Evolutionary conservation across 352 stramenopile species (phyloP), one percentile per base, ranked within the genome.

Genomic region (Aphanomyces cochlioides): DNA sequence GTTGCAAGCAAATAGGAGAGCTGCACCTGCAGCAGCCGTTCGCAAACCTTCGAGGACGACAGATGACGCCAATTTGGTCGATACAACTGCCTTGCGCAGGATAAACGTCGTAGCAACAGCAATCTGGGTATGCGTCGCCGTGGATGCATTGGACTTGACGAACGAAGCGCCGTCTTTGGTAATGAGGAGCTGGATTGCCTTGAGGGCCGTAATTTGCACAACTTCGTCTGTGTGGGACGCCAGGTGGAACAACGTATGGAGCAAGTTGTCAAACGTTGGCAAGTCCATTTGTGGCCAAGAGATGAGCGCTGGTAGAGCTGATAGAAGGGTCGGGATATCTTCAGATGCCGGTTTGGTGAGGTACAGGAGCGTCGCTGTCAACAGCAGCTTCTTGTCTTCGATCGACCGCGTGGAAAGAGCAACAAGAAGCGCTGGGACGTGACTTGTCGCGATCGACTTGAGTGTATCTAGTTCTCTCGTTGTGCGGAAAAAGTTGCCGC

Each of bases 151-250:
- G 17, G 39, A 12, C 40, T 56, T 15, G 37, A 70, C 38, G 28
- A 61, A 70, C 15, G 48, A 28, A 5, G 64, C 64, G 48, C 64
- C 64, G 38, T 70, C 64, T 47, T 70, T 70, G 13, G 64, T 70
- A 5, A 58, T 12, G 21, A 70, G 21, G 5, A 47, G 19, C 40
- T 70, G 64, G 19, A 70, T 17, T 7, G 15, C 54, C 15, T 41
- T 37, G 28, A 70, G 48, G 4, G 64, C 64, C 7, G 53, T 50
- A 0, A 47, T 8, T 36, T 70, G 47, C 7, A 70, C 64, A 8
- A 7, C n/a, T 5, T 47, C 34, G 47, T 56, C 17, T 5, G 50
- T 19, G 15, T 54, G 53, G 15, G 64, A 61, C 13, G 43, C 53
- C 7, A 70, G 40, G 21, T 63, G 43, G 3, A 63, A 3, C 7